Percentiles rank a stretch among this genome's conserved stretches.
These are phyloP conservation scores for Paracoccidioides brasiliensis DNA, from an alignment of 2,329 filamentous ascomycete genomes.

Conservation along the genomic window DNA sequence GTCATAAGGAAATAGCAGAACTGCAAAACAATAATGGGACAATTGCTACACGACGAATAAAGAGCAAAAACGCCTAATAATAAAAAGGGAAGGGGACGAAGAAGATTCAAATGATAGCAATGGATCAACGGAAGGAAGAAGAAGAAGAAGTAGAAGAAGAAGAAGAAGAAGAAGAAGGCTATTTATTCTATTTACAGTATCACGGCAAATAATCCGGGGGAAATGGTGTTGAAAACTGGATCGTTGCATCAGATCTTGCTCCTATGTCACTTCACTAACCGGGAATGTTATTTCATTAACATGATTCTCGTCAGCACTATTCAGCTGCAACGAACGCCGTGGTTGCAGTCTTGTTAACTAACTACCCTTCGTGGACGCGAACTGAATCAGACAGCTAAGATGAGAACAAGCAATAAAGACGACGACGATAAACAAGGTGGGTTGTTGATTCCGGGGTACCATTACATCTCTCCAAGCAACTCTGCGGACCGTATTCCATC, in stretches of 20 bases:
- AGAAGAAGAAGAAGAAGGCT: not conserved
- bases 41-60: not conserved
- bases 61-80: not conserved
- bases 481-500: no score
- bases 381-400: no score
- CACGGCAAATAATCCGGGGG: not conserved
- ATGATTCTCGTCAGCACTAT: no score
- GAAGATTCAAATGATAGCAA: not conserved
- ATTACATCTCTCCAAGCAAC: no score
- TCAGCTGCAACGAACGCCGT: no score
- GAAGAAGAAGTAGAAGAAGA: not conserved
- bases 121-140: not conserved
- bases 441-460: no score
- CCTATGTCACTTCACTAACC: not conserved
- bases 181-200: not conserved
- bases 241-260: not conserved
- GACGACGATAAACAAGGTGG: no score
- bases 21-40: not conserved
- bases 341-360: no score
- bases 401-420: no score
- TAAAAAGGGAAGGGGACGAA: not conserved
- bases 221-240: not conserved
- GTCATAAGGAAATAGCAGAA: not conserved
- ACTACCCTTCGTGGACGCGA: no score
- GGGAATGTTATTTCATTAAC: not conserved